Base-by-base conservation (phyloP, 2,329 filamentous ascomycete genomes). In the Pseudocercospora pini-densiflorae region DNA sequence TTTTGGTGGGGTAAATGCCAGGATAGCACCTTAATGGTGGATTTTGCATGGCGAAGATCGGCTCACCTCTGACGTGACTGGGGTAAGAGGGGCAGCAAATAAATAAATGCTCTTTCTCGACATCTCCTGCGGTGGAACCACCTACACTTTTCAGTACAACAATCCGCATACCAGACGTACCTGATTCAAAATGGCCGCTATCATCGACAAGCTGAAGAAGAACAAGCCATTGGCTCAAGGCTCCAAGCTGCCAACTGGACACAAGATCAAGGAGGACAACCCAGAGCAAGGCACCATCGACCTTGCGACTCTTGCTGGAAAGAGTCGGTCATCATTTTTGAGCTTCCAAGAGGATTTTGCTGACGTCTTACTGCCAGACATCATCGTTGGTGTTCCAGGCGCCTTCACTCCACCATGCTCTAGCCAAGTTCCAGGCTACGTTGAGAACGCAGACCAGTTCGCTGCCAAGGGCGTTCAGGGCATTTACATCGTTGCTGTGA, bases 331-430 rank as follows among this genome's bases (percentile, higher is more conserved):
- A 9, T 29, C 57, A 12, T 0, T 16, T 23, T 47, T 12, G 5
- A 5, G 8, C 36, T 10, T 31, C 3, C 27, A n/a, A 19, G n/a
- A 6, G 24, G 21, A 21, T n/a, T 40, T 40, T 8, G 19, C 55
- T 58, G 24, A 58, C 24, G 12, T 2, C 1, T 43, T 14, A 8
- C n/a, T 45, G 47, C 24, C 45, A 68, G 68, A 70, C 70, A 68
- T 74, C 61, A 64, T 73, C 54, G 71, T 74, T 55, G 71, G 71
- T 24, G 72, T 74, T 23, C 72, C 72, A 19, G 72, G 72, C 54
- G 72, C 71, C 29, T 74, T 73, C 67, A 72, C 72, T 10, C 72
- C 72, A 49, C 67, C 72, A 31, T 74, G 72, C 70, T 72, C 71
- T 27, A 70, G 68, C n/a, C 72, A 74, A 36, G 71, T 74, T 54